Base-by-base conservation (phyloP, 2,329 filamentous ascomycete species). In the Fusarium brevicatenulatum region DNA sequence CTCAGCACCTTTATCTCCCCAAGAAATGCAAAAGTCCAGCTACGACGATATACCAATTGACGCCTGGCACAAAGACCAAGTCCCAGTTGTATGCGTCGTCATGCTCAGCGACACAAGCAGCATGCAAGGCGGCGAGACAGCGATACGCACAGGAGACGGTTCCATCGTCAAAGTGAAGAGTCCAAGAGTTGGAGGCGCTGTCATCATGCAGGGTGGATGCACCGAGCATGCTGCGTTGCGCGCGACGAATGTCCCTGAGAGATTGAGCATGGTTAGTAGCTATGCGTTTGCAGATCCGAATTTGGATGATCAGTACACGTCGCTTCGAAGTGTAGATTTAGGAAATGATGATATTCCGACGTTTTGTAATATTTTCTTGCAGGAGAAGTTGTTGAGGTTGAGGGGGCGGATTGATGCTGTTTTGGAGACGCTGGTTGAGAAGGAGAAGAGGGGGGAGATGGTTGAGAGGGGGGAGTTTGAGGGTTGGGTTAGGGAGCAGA, bases 121-220 rank as follows among this genome's bases (percentile, higher is more conserved):
- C 12, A 73, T 73, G 71, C 39, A 63, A 25, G 71, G 71, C 9
- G 71, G 71, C 6, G 71, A 73, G 19, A 73, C 71, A 8, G 71
- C 56, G 2, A 54, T 70, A 21, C 64, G 46, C 7, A 63, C 37
- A 15, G 56, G 62, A 23, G 47, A 60, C 12, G 57, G 57, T 1
- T 43, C 47, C 7, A 36, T 54, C n/a, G 57, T 32, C 1, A 60
- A 60, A 7, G 57, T 60, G 4, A 60, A 60, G 10, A 60, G 57
- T 16, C 57, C 57, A 15, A 21, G 10, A 5, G 32, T 60, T 0
- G 57, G 57, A 3, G 57, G 57, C 9, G 57, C 57, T 4, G 57
- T 60, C 8, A 60, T 60, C 19, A 60, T 60, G 57, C 57, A 60
- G 6, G 57, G 57, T 4, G 47, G 57, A 21, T 60, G 57, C 23